Conservation (phyloP, 2,329 filamentous ascomycete genomes). For the Paecilomyces fulvus region DNA sequence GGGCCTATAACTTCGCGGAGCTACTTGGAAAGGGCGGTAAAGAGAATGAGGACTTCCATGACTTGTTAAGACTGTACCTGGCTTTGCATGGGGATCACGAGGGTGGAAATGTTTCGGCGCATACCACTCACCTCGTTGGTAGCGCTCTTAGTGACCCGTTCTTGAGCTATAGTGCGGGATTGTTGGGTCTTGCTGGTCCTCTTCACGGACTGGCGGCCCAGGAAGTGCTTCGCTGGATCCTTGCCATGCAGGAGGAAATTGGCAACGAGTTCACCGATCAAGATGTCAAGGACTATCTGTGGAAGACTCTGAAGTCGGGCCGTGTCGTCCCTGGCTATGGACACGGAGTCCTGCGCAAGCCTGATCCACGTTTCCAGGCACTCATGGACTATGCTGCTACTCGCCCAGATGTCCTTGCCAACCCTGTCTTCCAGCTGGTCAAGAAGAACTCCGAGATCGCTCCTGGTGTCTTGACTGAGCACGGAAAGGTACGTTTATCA, state of each 20-base stretch:
- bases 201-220: conserved; percentile 89
- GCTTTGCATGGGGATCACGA: conserved; percentile 97
- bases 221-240: conserved; percentile 92
- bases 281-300: conserved; percentile 83
- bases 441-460: conserved; percentile 89
- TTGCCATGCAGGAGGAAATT: conserved; percentile 89
- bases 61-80: conserved; percentile 85
- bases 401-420: conserved; percentile 72
- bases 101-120: conserved; percentile 93
- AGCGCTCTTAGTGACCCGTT: conserved; percentile 91
- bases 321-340: conserved; percentile 93
- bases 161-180: conserved; percentile 89
- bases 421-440: conserved; percentile 90
- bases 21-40: conserved; percentile 86
- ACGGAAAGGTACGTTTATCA: conserved; percentile 61
- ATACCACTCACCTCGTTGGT: conserved; percentile 89
- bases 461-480: conserved; percentile 80
- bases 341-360: conserved; percentile 91
- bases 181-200: conserved; percentile 91
- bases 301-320: conserved; percentile 85
- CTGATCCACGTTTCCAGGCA: conserved; percentile 91
- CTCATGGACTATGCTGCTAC: conserved; percentile 90
- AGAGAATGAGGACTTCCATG: conserved; percentile 69
- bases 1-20: conserved; percentile 97
- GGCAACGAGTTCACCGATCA: conserved; percentile 67